Evolutionary conservation across 2,329 filamentous ascomycete genomes (phyloP).

Genomic region (Endoconidiophora polonica): DNA sequence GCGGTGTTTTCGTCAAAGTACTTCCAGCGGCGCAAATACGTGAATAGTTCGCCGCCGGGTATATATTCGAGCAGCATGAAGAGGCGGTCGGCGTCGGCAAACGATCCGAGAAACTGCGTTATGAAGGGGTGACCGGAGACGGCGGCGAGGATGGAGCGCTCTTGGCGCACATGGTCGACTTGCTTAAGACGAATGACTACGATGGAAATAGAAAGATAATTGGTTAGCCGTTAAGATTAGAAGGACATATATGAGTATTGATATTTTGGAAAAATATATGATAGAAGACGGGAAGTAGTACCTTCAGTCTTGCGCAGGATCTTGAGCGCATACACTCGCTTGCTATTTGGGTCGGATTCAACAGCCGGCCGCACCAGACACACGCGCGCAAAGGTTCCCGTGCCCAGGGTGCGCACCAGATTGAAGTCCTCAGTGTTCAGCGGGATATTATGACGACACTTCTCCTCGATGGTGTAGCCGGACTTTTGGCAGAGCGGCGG

Average conservation of each 20-base stretch:
- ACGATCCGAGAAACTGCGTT: slow-evolving; percentile 60
- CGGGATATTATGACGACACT: slow-evolving; percentile 13
- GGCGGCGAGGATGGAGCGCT: slow-evolving; percentile 60
- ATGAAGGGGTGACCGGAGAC: slow-evolving; percentile 73
- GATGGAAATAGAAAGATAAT: background rate
- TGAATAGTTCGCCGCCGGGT: slow-evolving; percentile 72
- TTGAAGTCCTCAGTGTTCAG: slow-evolving; percentile 44
- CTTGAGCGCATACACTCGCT: slow-evolving; percentile 66
- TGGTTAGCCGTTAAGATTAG: background rate
- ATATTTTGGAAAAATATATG: background rate
- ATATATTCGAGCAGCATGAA: slow-evolving; percentile 77
- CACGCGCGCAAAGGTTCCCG: slow-evolving; percentile 68
- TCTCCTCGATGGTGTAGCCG: slow-evolving; percentile 9
- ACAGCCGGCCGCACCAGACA: slow-evolving; percentile 55
- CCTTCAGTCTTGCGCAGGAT: slow-evolving; percentile 51
- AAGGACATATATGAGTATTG: background rate
- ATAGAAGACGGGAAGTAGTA: slow-evolving; percentile 37
- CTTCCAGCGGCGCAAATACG: slow-evolving; percentile 59
- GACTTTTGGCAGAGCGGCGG: background rate
- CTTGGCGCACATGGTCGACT: slow-evolving; percentile 72
- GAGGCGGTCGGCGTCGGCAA: slow-evolving; percentile 61
- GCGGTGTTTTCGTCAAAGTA: slow-evolving; percentile 65
- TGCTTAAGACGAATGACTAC: slow-evolving; percentile 65
- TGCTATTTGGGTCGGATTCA: slow-evolving; percentile 33
- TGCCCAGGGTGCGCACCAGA: slow-evolving; percentile 59